Base-by-base conservation (phyloP, 2,329 filamentous ascomycete species). In the Venturiaceae sp. region DNA sequence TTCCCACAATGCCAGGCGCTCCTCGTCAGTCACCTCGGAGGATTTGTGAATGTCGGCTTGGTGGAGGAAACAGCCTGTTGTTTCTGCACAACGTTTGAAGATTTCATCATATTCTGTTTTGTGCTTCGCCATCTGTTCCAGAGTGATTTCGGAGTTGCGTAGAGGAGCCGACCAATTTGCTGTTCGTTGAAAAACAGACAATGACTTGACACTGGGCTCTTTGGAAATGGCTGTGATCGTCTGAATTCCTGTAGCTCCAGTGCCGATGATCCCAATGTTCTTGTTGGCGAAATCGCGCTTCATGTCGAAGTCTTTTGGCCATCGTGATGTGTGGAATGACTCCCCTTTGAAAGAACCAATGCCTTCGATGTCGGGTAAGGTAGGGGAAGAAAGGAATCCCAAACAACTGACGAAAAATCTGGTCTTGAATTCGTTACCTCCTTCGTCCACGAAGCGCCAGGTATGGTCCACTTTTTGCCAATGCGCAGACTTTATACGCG, bases 351-450 rank as follows among this genome's bases (percentile, higher is more conserved):
- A 77, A 0, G 58, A 62, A 23, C 66, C 64, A n/a, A 72, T 62
- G 2, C 72, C 72, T 14, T 65, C 62, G 16, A 73, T 76, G 23
- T 69, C 74, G 21, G 73, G 68, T 2, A 83, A 66, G 14, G 76
- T 76, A 0, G 73, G 71, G 28, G 69, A 66, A 54, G 73, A 73
- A 14, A 75, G 60, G 14, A 69, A 63, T 32, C 77, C 77, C 2
- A 66, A 46, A 7, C 46, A 53, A 32, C 62, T 64, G 58, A 64
- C 65, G 9, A 74, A n/a, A 66, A 77, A 61, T 6, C 74, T 77
- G 2, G 85, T 69, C 2, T 72, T 74, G 78, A 87, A 64, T 3
- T 68, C 71, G 87, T 86, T 90, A 60, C 80, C 74, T 0, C 73
- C 75, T 21, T 70, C 64, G 0, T 69, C 66, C 0, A 75, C 72